Conservation (phyloP, 805 yeast genomes). For the Ogataea allantospora region DNA sequence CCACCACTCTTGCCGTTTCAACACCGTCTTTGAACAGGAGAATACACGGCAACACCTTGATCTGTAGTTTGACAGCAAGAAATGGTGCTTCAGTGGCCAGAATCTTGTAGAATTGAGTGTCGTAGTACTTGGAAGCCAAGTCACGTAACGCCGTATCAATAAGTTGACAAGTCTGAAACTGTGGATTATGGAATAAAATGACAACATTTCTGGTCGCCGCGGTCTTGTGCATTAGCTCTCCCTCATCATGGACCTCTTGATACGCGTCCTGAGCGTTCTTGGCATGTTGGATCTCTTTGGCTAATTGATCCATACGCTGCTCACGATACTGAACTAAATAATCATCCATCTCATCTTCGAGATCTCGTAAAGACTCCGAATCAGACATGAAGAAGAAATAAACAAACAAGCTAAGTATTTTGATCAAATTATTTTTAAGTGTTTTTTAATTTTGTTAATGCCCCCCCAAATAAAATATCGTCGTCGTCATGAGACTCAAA, state of each 20-base stretch:
- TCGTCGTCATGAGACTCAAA: conserved; percentile 2
- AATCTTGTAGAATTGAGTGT: conserved; percentile 51
- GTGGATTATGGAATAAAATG: conserved; percentile 63
- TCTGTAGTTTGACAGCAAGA: conserved; percentile 57
- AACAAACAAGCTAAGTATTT: conserved; percentile 25
- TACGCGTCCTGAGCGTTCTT: conserved; percentile 30
- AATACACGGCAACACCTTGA: conserved; percentile 72
- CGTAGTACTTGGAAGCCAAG: conserved; percentile 58
- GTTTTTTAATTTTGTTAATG: conserved; percentile 35
- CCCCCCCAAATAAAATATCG: conserved; percentile 5
- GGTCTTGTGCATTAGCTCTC: conserved; percentile 52
- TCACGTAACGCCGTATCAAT: conserved; percentile 48
- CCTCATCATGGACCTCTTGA: conserved; percentile 52
- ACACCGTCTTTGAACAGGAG: conserved; percentile 57
- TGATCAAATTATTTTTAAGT: conserved; percentile 24
- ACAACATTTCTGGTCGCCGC: conserved; percentile 42
- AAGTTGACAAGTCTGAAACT: conserved; percentile 56
- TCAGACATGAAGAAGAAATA: conserved; percentile 22
- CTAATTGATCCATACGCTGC: conserved; percentile 56
- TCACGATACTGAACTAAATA: conserved; percentile 56
- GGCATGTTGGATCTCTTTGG: conserved; percentile 40
- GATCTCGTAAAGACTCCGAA: conserved; percentile 39
- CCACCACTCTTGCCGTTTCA: conserved; percentile 61
- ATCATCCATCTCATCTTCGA: conserved; percentile 51
- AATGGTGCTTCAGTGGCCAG: conserved; percentile 71